Conservation (phyloP, 2,329 filamentous ascomycete genomes). For the Zelopaecilomyces penicillatus region DNA sequence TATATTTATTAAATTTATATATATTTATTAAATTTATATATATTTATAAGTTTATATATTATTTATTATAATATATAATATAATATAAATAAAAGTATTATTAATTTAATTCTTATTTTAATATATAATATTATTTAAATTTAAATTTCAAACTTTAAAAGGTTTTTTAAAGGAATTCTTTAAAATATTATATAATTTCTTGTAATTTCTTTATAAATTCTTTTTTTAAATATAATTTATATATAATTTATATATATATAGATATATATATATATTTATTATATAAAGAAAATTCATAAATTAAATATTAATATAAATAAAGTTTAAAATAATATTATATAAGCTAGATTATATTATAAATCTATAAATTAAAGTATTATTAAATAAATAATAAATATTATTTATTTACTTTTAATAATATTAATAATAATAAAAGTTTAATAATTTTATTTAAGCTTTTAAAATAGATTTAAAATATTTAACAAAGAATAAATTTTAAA, state of each 20-base stretch:
- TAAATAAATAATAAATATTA: neutral
- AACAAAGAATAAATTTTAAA: neutral
- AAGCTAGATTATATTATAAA: neutral
- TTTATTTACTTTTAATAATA: neutral
- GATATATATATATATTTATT: neutral
- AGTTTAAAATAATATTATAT: neutral
- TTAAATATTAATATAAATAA: neutral
- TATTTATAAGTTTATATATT: neutral
- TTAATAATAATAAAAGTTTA: no score
- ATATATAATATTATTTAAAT: neutral
- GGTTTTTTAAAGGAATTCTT: neutral
- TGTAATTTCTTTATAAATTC: neutral
- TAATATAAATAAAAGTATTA: no score
- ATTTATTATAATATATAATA: neutral
- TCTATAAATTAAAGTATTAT: neutral
- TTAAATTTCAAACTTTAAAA: neutral
- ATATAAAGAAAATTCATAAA: neutral
- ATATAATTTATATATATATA: neutral
- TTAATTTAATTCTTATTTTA: no score
- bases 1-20: neutral
- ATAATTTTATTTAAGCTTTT: no score
- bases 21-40: neutral
- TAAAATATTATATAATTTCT: neutral
- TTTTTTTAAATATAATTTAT: neutral
- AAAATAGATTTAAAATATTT: no score